These are phyloP conservation scores for Hirsutella thompsonii DNA, from an alignment of 2,329 filamentous ascomycete species.

Conservation along the genomic window DNA sequence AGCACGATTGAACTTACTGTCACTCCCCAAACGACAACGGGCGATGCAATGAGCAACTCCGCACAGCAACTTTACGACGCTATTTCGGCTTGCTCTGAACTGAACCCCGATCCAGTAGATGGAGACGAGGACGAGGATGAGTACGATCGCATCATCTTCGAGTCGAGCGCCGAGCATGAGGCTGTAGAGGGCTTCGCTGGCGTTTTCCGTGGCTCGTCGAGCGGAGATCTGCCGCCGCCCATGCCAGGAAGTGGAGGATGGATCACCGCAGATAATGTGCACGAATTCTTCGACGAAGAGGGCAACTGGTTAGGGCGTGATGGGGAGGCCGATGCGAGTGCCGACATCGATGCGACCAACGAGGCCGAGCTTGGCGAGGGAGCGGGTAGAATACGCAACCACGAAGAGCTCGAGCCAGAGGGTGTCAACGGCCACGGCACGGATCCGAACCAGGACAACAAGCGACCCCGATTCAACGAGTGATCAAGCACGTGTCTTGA, in stretches of 20 bases:
- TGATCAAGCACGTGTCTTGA: not conserved
- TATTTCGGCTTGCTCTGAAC: constrained; percentile 60
- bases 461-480: constrained; percentile 33
- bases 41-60: constrained; percentile 8
- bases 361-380: constrained; percentile 46
- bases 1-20: constrained; percentile 56
- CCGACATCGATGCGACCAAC: constrained; percentile 20
- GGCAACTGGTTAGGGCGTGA: constrained; percentile 59
- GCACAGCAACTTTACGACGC: constrained; percentile 47
- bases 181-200: constrained; percentile 44
- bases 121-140: constrained; percentile 44
- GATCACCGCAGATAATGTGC: constrained; percentile 88
- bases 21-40: constrained; percentile 28
- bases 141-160: constrained; percentile 43
- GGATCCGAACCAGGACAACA: constrained; percentile 29
- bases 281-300: constrained; percentile 68
- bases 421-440: constrained; percentile 27
- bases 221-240: constrained; percentile 47
- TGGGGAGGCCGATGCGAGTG: constrained; percentile 21
- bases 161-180: constrained; percentile 34
- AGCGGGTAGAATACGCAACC: constrained; percentile 39
- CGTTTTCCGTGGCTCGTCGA: constrained; percentile 32
- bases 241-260: constrained; percentile 65
- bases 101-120: constrained; percentile 58
- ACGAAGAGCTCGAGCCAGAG: constrained; percentile 38